Percentiles rank a stretch among this genome's conserved stretches.
Conservation (phyloP, 768 basidiomycete species). For the Hysterangium stoloniferum region DNA sequence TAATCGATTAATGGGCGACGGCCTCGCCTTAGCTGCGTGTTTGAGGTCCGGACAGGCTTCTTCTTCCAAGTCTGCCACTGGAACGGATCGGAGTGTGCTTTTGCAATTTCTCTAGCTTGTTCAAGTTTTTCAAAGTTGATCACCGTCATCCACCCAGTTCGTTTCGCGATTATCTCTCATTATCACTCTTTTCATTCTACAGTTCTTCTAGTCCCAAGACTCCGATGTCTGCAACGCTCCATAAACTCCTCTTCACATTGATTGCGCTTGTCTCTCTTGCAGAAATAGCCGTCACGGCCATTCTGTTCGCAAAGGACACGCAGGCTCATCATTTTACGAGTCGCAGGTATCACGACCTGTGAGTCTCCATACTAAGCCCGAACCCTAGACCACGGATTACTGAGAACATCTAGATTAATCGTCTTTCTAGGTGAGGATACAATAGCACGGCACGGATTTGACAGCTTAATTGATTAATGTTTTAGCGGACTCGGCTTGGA, state of each 20-base stretch:
- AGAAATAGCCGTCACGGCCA: conserved; percentile 68
- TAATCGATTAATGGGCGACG: background rate
- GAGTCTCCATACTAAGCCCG: conserved; percentile 22
- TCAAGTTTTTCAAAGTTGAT: background rate
- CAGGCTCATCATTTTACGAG: conserved; percentile 54
- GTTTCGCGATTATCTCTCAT: background rate
- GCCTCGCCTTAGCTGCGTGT: background rate
- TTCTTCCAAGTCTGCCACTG: background rate
- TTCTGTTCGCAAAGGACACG: conserved; percentile 63
- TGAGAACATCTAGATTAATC: conserved; percentile 6
- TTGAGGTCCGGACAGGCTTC: background rate
- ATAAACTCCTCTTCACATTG: conserved; percentile 34
- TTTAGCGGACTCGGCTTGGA: conserved; percentile 66
- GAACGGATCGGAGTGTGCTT: too few species aligned
- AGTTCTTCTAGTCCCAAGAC: background rate
- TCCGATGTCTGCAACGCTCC: conserved; percentile 11
- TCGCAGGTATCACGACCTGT: conserved; percentile 58
- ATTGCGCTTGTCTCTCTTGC: conserved; percentile 62
- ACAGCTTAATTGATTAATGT: conserved; percentile 44
- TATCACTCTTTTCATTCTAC: background rate
- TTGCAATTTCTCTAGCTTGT: too few species aligned
- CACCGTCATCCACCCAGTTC: background rate
- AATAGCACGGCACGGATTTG: conserved; percentile 1
- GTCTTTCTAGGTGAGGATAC: background rate
- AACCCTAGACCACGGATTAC: background rate